Base-by-base conservation (phyloP, 2,329 filamentous ascomycete genomes). In the Thelonectria rubi region DNA sequence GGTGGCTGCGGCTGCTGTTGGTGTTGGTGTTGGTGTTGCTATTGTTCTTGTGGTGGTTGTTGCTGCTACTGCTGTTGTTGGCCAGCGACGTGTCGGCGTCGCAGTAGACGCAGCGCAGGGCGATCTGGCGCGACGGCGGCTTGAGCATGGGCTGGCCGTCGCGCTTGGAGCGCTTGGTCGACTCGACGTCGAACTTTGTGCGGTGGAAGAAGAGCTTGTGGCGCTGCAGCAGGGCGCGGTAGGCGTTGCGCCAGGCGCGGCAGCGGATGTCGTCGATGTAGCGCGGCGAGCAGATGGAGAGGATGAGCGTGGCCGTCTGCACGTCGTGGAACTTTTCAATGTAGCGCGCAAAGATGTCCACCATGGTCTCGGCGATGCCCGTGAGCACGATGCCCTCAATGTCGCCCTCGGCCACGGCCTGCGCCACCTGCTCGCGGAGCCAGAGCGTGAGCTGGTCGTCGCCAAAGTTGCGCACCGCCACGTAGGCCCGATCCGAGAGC, bases 231-330 rank as follows among this genome's bases (percentile, higher is more conserved):
- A 92, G 88, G 51, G 88, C 87, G 58, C 89, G 86, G 74, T 94
- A 93, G 37, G 84, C 83, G 66, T 82, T 86, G 55, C 90, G 89
- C 90, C 92, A 94, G 57, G 89, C 87, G 10, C 84, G 82, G 77
- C 89, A 92, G 65, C 92, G 88, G 45, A 90, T 81, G 74, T 95
- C 92, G 75, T 91, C 86, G 66, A 94, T 88, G 75, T 92, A 94
- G 9, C 88, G 84, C 0, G 92, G 92, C 58, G 88, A 86, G 67
- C 90, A 91, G 74, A 91, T 88, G 12, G 90, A 90, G 59, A 91
- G 85, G 62, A 92, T 85, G 2, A 95, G 81, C 0, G 91, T 89
- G 2, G 91, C 90, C 1, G 91, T 93, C 77, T 96, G 92, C 21
- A 92, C 83, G 74, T 94, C 92, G 72, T 88, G 84, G 74, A 90